Base-by-base conservation (phyloP, 1,284 basidiomycete species). In the Lignosus rhinocerotis region DNA sequence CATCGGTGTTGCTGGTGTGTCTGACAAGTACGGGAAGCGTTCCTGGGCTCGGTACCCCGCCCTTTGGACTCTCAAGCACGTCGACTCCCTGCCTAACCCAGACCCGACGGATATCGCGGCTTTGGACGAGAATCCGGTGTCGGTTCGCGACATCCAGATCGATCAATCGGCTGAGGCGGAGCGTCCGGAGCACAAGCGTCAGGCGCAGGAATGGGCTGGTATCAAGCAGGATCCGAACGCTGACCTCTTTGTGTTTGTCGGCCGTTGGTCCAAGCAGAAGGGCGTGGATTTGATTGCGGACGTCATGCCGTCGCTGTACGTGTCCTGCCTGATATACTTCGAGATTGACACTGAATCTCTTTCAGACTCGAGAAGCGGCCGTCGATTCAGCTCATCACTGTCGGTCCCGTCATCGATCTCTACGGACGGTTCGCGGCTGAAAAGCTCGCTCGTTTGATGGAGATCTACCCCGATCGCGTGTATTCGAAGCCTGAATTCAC, bases 191-290 rank as follows among this genome's bases (percentile, higher is more conserved):
- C 74, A 83, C 70, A 96, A 96, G 76, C 85, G 93, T 19, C 91
- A 94, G 71, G 92, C 94, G 21, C 94, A 96, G 68, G 92, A 95
- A 73, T 96, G 94, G 94, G 94, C 94, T 41, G 86, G 88, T 51
- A 87, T 96, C 73, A 90, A 87, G 71, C 93, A 96, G 72, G 93
- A 96, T 69, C 90, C 94, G 3, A 79, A 91, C 51, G 87, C 93
- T 3, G 93, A 95, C 72, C 74, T 96, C 47, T 96, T 96, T 71
- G 93, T 96, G 65, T 96, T 96, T 74, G 94, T 96, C 65, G 94
- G 94, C 72, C 90, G 94, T 66, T 96, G 94, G 94, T 96, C 94
- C 4, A 96, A 96, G 75, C 94, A 96, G 73, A 96, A 96, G 77
- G 94, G 93, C 73, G 93, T 96, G 32, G 94, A 96, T 77, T 78